These are phyloP conservation scores for Trematosphaeria pertusa DNA, from an alignment of 2,329 filamentous ascomycete species.

Conservation along the genomic window DNA sequence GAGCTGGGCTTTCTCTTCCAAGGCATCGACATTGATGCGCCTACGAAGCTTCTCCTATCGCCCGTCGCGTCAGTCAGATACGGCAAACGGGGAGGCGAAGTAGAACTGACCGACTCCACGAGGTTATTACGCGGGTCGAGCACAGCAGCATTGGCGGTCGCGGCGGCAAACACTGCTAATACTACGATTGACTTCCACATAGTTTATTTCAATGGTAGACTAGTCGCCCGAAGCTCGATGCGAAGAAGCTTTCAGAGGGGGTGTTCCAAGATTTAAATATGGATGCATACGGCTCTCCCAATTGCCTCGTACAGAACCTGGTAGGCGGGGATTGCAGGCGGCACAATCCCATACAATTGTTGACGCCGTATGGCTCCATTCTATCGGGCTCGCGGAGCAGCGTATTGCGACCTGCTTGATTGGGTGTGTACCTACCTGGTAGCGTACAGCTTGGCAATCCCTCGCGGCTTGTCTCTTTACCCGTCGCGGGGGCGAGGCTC, in stretches of 20 bases:
- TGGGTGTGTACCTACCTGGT: slow-evolving; percentile 4
- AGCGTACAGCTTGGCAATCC: background rate
- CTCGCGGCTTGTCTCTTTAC: background rate
- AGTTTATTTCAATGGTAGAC: no score
- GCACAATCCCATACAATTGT: slow-evolving; percentile 1
- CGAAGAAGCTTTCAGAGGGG: no score
- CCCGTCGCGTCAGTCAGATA: no score
- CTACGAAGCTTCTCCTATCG: slow-evolving; percentile 34
- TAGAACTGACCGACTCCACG: slow-evolving; percentile 36
- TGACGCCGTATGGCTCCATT: background rate
- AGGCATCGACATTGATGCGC: slow-evolving; percentile 31
- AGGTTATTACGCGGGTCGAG: slow-evolving; percentile 28
- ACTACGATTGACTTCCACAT: slow-evolving; percentile 32
- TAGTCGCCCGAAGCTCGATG: slow-evolving; percentile 10
- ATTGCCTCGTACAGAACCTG: no score
- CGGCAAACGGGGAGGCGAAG: no score
- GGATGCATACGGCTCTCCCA: no score
- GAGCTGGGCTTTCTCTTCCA: slow-evolving; percentile 36
- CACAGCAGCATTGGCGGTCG: slow-evolving; percentile 26
- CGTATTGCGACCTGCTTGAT: slow-evolving; percentile 3
- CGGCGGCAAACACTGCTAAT: slow-evolving; percentile 27
- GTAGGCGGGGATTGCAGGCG: background rate
- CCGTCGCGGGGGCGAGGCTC: background rate
- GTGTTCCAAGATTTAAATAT: no score
- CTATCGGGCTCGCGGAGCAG: background rate